Evolutionary conservation across 2,329 filamentous ascomycete genomes (phyloP), one percentile per base, ranked within the genome.

Genomic region (Trichoderma simmonsii): DNA sequence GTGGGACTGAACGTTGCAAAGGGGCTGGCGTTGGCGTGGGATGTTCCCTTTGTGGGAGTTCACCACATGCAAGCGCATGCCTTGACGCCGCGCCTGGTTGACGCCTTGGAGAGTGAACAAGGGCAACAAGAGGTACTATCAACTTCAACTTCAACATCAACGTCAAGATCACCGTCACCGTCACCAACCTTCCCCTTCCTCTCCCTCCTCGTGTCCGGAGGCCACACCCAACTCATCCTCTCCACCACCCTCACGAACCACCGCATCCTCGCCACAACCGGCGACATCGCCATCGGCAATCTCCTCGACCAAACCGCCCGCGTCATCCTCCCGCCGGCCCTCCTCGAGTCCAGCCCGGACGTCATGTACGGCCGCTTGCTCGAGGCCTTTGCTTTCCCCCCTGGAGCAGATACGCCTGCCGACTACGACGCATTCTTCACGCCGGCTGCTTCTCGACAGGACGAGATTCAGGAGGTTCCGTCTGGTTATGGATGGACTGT

Each of bases 41-140:
- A 90, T 74, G 87, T 94, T 48, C 95, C 95, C 3, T 84, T 98
- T 36, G 81, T 98, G 1, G 96, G 90, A 0, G 93, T 98, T 1
- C 93, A 99, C 80, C 96, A 99, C 81, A 98, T 99, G 96, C 95
- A 98, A 80, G 96, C 95, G 12, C 96, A 99, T 81, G 92, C 96
- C 21, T 83, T 99, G 74, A 98, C 96, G 21, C 93, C 95, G 18
- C 87, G 94, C 11, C 87, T 99, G 56, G 90, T 91, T 4, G 83
- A 85, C 36, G 92, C 92, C 6, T 68, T 65, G 67, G 64, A 65
- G 34, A n/a, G 39, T 14, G 32, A 21, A 15, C 36, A 67, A 48
- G 21, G 3, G 15, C 18, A 9, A 15, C 30, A 43, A 24, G 21
- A 32, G 14, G 7, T 11, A 15, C 21, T 18, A 54, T 32, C 34